phyloP scores from a whole-genome alignment of 2,329 filamentous ascomycete genomes.

The Aschersonia sp. region DNA sequence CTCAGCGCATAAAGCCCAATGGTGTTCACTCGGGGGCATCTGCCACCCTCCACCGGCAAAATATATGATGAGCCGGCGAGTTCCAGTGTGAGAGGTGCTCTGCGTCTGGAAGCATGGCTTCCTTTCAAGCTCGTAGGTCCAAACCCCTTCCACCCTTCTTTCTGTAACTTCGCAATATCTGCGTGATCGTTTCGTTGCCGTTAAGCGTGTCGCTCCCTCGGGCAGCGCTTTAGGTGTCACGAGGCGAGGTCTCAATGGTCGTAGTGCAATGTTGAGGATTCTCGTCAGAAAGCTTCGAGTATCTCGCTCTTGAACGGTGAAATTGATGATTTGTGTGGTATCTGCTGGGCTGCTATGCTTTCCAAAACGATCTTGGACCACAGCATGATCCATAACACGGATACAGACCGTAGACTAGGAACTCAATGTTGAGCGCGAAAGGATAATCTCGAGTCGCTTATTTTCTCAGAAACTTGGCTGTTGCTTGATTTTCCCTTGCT shows the following conservation, averaged over 20 bases:
- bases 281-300: not conserved
- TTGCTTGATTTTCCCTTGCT: too few species aligned
- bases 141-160: constrained; percentile 9
- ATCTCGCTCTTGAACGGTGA: not conserved
- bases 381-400: too few species aligned
- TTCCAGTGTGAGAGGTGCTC: not conserved
- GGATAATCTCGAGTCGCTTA: too few species aligned
- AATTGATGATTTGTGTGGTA: too few species aligned
- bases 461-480: too few species aligned
- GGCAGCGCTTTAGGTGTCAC: not conserved
- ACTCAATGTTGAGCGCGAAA: too few species aligned
- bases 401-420: too few species aligned
- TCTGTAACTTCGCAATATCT: not conserved
- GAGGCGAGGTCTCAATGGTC: not conserved
- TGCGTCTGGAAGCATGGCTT: not conserved
- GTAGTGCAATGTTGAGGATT: not conserved
- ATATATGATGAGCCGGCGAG: constrained; percentile 29
- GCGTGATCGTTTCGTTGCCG: not conserved
- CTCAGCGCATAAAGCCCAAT: constrained; percentile 35
- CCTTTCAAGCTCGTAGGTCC: constrained; percentile 11
- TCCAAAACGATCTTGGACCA: too few species aligned
- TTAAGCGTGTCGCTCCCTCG: not conserved
- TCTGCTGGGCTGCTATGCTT: too few species aligned
- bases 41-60: constrained; percentile 43
- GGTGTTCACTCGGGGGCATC: constrained; percentile 29